phyloP scores from a whole-genome alignment of 495 filamentous ascomycete genomes.

The Tetracladium marchalianum region DNA sequence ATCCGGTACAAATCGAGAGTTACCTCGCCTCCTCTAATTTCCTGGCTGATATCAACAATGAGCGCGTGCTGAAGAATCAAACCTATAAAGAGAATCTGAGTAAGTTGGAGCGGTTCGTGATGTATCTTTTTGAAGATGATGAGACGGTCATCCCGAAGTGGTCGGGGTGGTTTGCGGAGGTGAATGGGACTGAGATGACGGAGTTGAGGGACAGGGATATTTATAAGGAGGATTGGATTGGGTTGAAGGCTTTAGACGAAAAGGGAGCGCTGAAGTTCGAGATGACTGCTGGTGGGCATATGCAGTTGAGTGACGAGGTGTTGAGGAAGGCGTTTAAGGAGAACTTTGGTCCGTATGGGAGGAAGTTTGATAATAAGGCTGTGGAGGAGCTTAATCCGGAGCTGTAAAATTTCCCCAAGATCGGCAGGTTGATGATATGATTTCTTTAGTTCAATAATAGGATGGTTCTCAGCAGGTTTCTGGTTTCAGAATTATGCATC shows the following conservation, averaged over 20 bases:
- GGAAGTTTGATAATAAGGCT: slow-evolving; percentile 12
- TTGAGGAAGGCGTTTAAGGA: slow-evolving; percentile 58
- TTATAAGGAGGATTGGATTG: slow-evolving; percentile 92
- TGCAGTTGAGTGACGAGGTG: slow-evolving; percentile 62
- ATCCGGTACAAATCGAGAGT: slow-evolving; percentile 54
- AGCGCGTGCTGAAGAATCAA: slow-evolving; percentile 62
- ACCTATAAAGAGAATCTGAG: slow-evolving; percentile 64
- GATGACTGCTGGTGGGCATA: slow-evolving; percentile 65
- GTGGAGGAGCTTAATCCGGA: background rate
- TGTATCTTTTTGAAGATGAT: slow-evolving; percentile 88
- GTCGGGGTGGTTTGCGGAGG: slow-evolving; percentile 83
- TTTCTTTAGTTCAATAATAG: background rate
- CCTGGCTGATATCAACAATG: slow-evolving; percentile 98
- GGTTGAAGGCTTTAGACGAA: slow-evolving; percentile 70
- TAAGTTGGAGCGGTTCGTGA: slow-evolving; percentile 65
- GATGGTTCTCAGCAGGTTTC: background rate
- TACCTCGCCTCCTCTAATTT: slow-evolving; percentile 85
- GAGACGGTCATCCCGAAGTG: slow-evolving; percentile 81
- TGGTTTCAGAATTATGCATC: background rate
- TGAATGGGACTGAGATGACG: slow-evolving; percentile 60
- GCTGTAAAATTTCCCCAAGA: too few relatives aligned
- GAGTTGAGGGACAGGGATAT: slow-evolving; percentile 59
- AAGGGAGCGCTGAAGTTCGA: slow-evolving; percentile 70
- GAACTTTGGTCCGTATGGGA: slow-evolving; percentile 53
- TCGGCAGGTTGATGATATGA: too few relatives aligned